A percentile compares a stretch with the other conserved stretches of the same genome.
These are phyloP conservation scores for Fusarium lyarnte DNA, from an alignment of 2,329 filamentous ascomycete species.

Conservation along the genomic window DNA sequence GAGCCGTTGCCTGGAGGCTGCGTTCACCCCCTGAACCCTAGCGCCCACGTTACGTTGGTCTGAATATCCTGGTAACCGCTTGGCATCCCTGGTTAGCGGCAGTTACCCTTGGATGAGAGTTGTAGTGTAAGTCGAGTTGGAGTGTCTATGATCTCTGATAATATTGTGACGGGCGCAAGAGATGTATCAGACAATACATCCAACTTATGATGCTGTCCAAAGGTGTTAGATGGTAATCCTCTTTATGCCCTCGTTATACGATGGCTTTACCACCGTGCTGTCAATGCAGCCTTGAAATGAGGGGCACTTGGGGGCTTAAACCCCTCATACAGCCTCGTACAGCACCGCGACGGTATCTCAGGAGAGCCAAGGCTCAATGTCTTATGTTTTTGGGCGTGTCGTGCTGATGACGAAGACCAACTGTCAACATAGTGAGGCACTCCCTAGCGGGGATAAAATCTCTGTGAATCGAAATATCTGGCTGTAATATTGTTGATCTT, in stretches of 20 bases:
- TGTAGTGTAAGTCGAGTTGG: constrained; percentile 26
- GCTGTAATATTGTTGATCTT: constrained; percentile 36
- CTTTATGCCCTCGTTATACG: not conserved
- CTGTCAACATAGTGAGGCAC: constrained; percentile 3
- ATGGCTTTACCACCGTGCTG: not conserved
- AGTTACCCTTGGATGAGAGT: constrained; percentile 25
- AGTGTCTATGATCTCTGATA: constrained; percentile 1
- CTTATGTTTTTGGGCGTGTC: constrained; percentile 26
- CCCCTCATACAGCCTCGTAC: constrained; percentile 29
- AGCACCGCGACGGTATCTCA: constrained; percentile 24
- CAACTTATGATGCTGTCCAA: not conserved
- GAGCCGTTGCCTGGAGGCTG: constrained; percentile 12
- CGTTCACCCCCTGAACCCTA: constrained; percentile 20
- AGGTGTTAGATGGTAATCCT: too few species aligned
- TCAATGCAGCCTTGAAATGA: constrained; percentile 25
- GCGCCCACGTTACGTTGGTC: constrained; percentile 41
- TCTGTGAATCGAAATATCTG: constrained; percentile 23
- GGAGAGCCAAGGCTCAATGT: constrained; percentile 29
- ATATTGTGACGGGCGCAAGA: not conserved
- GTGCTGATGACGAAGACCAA: constrained; percentile 10
- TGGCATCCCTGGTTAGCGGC: constrained; percentile 28
- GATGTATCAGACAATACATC: not conserved
- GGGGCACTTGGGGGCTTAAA: constrained; percentile 10
- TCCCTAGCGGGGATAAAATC: constrained; percentile 25
- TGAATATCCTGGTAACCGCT: constrained; percentile 33